These are phyloP conservation scores for Lasiodiplodia sp. DNA, from an alignment of 2,329 filamentous ascomycete species.

Conservation along the genomic window DNA sequence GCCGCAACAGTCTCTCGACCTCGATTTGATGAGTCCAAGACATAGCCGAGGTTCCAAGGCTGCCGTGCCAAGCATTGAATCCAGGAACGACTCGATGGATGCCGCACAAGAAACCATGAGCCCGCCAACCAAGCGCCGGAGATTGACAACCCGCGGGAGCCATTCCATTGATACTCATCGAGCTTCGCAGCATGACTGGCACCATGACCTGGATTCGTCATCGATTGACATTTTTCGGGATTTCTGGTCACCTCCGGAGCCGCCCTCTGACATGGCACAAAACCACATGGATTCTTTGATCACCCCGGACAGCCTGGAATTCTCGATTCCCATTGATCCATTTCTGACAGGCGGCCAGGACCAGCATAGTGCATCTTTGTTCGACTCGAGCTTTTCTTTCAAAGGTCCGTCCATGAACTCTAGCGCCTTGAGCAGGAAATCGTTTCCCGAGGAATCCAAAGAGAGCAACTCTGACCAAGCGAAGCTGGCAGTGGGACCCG, in stretches of 20 bases:
- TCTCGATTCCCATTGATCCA: conserved; percentile 21
- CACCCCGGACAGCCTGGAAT: conserved; percentile 23
- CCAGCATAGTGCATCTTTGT: neutral
- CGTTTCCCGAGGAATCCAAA: neutral
- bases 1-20: conserved; percentile 4
- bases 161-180: conserved; percentile 2
- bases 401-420: neutral
- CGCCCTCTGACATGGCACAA: conserved; percentile 3
- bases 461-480: neutral
- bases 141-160: neutral
- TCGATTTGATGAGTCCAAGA: conserved; percentile 3
- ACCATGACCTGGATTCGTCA: conserved; percentile 1
- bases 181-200: conserved; percentile 17
- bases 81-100: conserved; percentile 18
- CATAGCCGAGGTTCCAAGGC: neutral
- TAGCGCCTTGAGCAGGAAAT: neutral
- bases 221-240: conserved; percentile 29
- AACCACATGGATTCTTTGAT: conserved; percentile 13
- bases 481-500: conserved; percentile 24
- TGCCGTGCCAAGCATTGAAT: conserved; percentile 6
- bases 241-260: conserved; percentile 26
- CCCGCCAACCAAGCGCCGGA: conserved; percentile 25
- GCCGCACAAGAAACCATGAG: conserved; percentile 6
- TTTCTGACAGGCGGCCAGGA: conserved; percentile 17
- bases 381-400: neutral